These are phyloP conservation scores for Nakataea oryzae DNA, from an alignment of 2,329 filamentous ascomycete genomes.

Conservation along the genomic window DNA sequence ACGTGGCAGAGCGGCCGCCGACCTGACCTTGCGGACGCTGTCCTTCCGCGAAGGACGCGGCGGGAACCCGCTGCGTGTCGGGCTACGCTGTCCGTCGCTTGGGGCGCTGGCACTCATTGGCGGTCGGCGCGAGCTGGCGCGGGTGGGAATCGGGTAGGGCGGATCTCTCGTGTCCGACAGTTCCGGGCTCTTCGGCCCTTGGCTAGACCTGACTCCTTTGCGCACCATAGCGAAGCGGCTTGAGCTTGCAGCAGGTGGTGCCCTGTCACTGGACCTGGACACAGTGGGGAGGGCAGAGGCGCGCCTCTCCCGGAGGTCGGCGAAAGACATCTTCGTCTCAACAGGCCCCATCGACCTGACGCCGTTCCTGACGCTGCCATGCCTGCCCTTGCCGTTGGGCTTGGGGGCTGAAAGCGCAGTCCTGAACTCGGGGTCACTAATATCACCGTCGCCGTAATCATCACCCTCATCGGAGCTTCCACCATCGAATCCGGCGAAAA, in stretches of 20 bases:
- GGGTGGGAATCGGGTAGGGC: conserved; percentile 83
- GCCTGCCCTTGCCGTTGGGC: conserved; percentile 22
- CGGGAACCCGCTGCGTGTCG: conserved; percentile 47
- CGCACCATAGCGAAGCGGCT: conserved; percentile 56
- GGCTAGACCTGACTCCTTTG: conserved; percentile 67
- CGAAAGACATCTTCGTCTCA: neutral
- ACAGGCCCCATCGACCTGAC: neutral
- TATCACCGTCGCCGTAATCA: conserved; percentile 49
- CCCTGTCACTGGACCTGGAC: neutral
- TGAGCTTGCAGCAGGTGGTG: conserved; percentile 14
- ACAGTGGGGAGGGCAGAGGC: neutral
- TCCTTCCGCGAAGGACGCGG: conserved; percentile 35
- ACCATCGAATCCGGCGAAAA: conserved; percentile 79
- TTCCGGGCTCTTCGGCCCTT: conserved; percentile 54
- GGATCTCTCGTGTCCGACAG: conserved; percentile 52
- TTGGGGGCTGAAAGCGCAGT: conserved; percentile 56
- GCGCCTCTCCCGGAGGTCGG: neutral
- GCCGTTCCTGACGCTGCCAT: neutral
- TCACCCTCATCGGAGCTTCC: conserved; percentile 57
- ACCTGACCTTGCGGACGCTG: conserved; percentile 75
- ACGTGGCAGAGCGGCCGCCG: conserved; percentile 61
- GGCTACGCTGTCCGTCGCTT: conserved; percentile 68
- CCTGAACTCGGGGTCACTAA: conserved; percentile 57
- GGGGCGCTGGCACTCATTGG: conserved; percentile 53
- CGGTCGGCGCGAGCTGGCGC: conserved; percentile 75